Percentiles rank a stretch among this genome's conserved stretches.
These are phyloP conservation scores for Pseudozyma thailandica DNA, from an alignment of 1,284 basidiomycete genomes.

Conservation along the genomic window DNA sequence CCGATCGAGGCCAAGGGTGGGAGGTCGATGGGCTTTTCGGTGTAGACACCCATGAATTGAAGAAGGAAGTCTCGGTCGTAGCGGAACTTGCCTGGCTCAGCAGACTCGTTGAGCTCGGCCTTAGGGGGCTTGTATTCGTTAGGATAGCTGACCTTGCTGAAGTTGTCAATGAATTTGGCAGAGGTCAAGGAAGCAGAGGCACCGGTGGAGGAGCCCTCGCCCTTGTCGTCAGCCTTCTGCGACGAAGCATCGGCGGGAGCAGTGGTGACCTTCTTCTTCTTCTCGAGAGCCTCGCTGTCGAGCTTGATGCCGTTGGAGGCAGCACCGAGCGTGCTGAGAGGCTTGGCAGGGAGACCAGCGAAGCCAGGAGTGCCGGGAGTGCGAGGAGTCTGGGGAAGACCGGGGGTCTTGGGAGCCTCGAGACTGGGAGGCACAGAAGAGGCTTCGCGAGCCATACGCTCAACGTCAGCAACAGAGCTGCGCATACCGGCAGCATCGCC, in stretches of 20 bases:
- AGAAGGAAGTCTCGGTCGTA: conserved; percentile 98
- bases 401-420: conserved; percentile 52
- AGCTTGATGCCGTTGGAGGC: conserved; percentile 59
- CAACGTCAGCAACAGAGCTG: conserved; percentile 59
- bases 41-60: conserved; percentile 95
- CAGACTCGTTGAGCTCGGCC: conserved; percentile 84
- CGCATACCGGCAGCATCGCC: conserved; percentile 41
- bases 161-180: conserved; percentile 77
- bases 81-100: conserved; percentile 87
- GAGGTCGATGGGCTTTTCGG: conserved; percentile 89
- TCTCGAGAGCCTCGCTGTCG: conserved; percentile 59
- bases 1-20: conserved; percentile 92
- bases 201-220: conserved; percentile 48
- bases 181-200: conserved; percentile 56
- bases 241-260: conserved; percentile 18
- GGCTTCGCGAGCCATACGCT: conserved; percentile 63
- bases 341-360: conserved; percentile 63
- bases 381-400: conserved; percentile 54
- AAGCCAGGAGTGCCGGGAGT: conserved; percentile 64
- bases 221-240: conserved; percentile 26
- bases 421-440: conserved; percentile 61
- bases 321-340: conserved; percentile 46
- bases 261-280: conserved; percentile 49
- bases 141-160: conserved; percentile 83
- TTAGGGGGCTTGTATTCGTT: conserved; percentile 84